Evolutionary conservation across 31 red algal genomes (phyloP), one percentile per base, ranked within the genome.

Genomic region (Endocladia muricata): DNA sequence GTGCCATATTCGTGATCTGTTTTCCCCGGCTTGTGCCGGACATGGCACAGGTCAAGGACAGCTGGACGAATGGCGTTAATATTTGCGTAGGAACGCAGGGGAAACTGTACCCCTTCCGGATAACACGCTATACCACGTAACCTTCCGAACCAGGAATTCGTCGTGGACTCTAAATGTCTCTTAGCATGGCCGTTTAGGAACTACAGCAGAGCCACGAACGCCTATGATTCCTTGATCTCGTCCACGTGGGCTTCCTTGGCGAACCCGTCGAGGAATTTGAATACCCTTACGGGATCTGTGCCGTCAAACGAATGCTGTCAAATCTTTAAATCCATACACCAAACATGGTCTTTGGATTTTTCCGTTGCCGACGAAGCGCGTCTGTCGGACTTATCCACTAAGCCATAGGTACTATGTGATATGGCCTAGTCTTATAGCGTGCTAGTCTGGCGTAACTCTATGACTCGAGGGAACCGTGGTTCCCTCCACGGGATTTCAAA

Each of bases 281-380:
- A 72, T 42, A 72, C 41, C 23, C 19, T 19, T n/a, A 72, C 40
- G 38, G 68, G n/a, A 42, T 51, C 0, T 0, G 4, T 21, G 19
- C 41, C 68, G 35, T 26, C n/a, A 11, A 61, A 76, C 28, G 3
- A 36, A 29, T 37, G 0, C 52, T 36, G 31, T 37, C 0, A 11
- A 15, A 54, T 59, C n/a, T 37, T 0, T 17, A 59, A 5, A 22
- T n/a, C n/a, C n/a, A 76, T 19, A 19, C 72, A 9, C 0, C 1
- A 19, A 37, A 76, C 41, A 4, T 59, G 54, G 37, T 76, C 72
- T 32, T 60, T 56, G 32, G 60, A 22, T 54, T 60, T 76, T 13
- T 54, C 72, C 22, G 72, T 59, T 56, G 56, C 51, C 72, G 4
- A 54, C n/a, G n/a, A n/a, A n/a, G n/a, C n/a, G n/a, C n/a, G n/a